A percentile compares a stretch with the other conserved stretches of the same genome.
These are phyloP conservation scores for Calocybe indica DNA, from an alignment of 768 basidiomycete genomes.

Conservation along the genomic window DNA sequence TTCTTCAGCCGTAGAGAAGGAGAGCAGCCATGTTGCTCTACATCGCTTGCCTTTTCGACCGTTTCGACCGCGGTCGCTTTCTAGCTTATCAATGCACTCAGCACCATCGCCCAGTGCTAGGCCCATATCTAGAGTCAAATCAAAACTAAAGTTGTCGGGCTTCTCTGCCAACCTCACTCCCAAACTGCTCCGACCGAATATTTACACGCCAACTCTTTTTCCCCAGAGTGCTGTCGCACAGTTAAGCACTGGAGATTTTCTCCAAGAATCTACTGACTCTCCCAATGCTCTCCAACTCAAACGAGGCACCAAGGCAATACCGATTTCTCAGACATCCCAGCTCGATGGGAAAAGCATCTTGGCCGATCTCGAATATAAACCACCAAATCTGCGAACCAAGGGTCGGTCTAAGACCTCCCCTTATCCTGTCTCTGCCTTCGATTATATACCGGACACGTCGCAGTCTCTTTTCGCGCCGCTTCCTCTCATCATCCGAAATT, in stretches of 20 bases:
- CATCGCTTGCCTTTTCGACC: not conserved
- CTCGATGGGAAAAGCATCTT: no score
- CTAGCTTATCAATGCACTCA: slow-evolving; percentile 22
- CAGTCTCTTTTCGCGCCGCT: slow-evolving; percentile 49
- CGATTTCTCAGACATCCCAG: no score
- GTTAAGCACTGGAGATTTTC: not conserved
- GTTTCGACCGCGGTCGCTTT: slow-evolving; percentile 5
- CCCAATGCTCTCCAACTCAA: not conserved
- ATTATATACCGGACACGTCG: slow-evolving; percentile 45
- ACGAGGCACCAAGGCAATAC: no score
- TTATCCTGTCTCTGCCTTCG: slow-evolving; percentile 53
- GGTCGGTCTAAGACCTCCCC: slow-evolving; percentile 62
- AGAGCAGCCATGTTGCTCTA: no score
- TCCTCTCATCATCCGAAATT: slow-evolving; percentile 40
- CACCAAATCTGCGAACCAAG: slow-evolving; percentile 34
- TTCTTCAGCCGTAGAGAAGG: no score
- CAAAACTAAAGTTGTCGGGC: slow-evolving; percentile 37
- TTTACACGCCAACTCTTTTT: slow-evolving; percentile 5
- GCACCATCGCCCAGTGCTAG: slow-evolving; percentile 40
- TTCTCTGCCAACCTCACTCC: slow-evolving; percentile 48
- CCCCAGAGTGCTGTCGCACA: not conserved
- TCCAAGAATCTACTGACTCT: not conserved
- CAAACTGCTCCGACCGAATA: slow-evolving; percentile 45
- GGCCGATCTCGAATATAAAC: not conserved
- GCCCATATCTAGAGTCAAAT: slow-evolving; percentile 43